Base-by-base conservation (phyloP, 2,329 filamentous ascomycete genomes). In the Fusarium denticulatum region DNA sequence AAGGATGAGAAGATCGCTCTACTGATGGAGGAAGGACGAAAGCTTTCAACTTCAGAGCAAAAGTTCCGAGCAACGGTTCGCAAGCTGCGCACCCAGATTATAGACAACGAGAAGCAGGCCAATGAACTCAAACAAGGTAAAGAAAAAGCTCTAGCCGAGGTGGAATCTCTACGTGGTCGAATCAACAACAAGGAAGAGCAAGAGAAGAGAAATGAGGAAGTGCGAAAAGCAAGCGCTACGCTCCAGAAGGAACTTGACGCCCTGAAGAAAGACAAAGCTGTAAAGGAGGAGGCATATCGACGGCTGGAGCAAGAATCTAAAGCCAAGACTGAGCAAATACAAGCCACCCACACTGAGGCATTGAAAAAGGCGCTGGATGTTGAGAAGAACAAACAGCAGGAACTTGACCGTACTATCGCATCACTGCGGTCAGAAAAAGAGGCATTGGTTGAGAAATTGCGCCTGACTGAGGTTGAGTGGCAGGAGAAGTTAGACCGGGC, bases 11-110 rank as follows among this genome's bases (percentile, higher is more conserved):
- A 94, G 80, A 97, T 98, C 77, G 94, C 95, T 6, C 85, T 95
- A 52, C 85, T 99, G 18, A 93, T 99, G 87, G 92, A 97, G 76
- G 96, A 99, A 84, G 96, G 97, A 1, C 93, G 96, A 77, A 95
- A 93, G 74, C 87, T 98, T 14, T 95, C 94, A 4, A 93, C 92
- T 76, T 93, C 90, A 1, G 96, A 99, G 80, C 89, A 98, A 81
- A 94, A 95, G 78, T 92, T 97, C 72, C 88, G 96, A 69, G 90
- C 90, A 11, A 91, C 92, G 8, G 93, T 98, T 77, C 97, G 96
- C 82, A 95, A 94, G 78, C 83, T 98, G 66, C 90, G 91, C 47
- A 84, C 86, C 28, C 92, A 93, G 77, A 81, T 93, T 20, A 84
- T 88, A 16, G 89, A 93, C 53, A 88, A 90, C 40, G 93, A 94